A percentile compares a stretch with the other conserved stretches of the same genome.
phyloP scores from a whole-genome alignment of 2,329 filamentous ascomycete species.

The Colletotrichum theobromicola region DNA sequence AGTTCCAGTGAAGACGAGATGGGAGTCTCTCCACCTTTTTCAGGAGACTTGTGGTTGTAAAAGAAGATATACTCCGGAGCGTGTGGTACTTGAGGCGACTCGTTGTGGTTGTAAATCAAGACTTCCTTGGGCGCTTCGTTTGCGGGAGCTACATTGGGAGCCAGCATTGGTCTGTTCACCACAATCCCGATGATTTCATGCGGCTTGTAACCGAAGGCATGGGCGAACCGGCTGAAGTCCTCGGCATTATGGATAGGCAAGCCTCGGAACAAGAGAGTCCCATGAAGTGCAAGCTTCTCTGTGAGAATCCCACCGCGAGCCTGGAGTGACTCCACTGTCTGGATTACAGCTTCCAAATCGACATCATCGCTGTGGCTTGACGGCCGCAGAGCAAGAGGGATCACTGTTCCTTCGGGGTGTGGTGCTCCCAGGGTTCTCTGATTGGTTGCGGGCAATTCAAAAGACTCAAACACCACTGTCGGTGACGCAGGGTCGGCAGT shows the following conservation, averaged over 20 bases:
- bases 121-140: slow-evolving; percentile 54
- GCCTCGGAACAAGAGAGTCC: slow-evolving; percentile 50
- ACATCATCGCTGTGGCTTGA: background rate
- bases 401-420: background rate
- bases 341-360: background rate
- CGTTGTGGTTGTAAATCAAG: slow-evolving; percentile 56
- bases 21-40: slow-evolving; percentile 42
- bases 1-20: slow-evolving; percentile 54
- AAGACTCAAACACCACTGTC: background rate
- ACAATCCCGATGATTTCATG: slow-evolving; percentile 58
- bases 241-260: slow-evolving; percentile 48
- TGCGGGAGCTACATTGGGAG: slow-evolving; percentile 34
- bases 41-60: slow-evolving; percentile 45
- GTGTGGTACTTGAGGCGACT: slow-evolving; percentile 55
- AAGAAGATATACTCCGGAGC: slow-evolving; percentile 58
- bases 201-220: slow-evolving; percentile 47
- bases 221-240: slow-evolving; percentile 53
- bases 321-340: background rate
- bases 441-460: background rate
- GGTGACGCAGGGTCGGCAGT: background rate
- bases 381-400: background rate
- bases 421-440: background rate
- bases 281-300: slow-evolving; percentile 46
- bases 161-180: slow-evolving; percentile 41
- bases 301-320: slow-evolving; percentile 32